These are phyloP conservation scores for Fragosphaeria purpurea DNA, from an alignment of 2,329 filamentous ascomycete species.

Conservation along the genomic window DNA sequence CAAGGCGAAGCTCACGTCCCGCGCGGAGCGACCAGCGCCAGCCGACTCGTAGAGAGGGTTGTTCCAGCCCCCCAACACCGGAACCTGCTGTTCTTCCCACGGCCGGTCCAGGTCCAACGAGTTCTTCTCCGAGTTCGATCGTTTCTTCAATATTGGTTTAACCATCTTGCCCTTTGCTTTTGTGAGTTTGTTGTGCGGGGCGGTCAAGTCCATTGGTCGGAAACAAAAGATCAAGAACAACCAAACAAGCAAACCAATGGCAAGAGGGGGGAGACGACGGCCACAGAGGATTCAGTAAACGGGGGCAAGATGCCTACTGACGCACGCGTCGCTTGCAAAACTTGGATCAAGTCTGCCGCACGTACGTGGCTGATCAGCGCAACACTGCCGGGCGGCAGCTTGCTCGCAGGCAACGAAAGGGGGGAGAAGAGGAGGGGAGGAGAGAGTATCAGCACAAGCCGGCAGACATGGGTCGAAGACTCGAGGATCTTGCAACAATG, in stretches of 20 bases:
- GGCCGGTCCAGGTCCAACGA: constrained; percentile 52
- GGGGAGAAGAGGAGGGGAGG: not conserved
- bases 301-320: too few species aligned
- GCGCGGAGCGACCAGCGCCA: constrained; percentile 19
- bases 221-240: not conserved
- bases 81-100: constrained; percentile 44
- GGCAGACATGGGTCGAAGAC: constrained; percentile 1
- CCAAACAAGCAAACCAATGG: not conserved
- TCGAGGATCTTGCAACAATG: too few species aligned
- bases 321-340: too few species aligned
- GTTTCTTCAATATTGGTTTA: constrained; percentile 54
- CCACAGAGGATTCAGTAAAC: too few species aligned
- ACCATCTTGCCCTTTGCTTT: constrained; percentile 41
- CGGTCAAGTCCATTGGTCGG: constrained; percentile 14
- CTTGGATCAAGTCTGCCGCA: too few species aligned
- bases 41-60: constrained; percentile 17
- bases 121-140: constrained; percentile 48
- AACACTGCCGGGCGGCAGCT: too few species aligned
- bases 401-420: not conserved
- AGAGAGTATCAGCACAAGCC: not conserved
- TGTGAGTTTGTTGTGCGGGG: constrained; percentile 26
- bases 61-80: constrained; percentile 24
- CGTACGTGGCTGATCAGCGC: too few species aligned
- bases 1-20: constrained; percentile 37
- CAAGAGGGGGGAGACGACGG: too few species aligned